A percentile compares a stretch with the other conserved stretches of the same genome.
phyloP scores from a whole-genome alignment of 2,329 filamentous ascomycete genomes.

The Colletotrichum cereale region DNA sequence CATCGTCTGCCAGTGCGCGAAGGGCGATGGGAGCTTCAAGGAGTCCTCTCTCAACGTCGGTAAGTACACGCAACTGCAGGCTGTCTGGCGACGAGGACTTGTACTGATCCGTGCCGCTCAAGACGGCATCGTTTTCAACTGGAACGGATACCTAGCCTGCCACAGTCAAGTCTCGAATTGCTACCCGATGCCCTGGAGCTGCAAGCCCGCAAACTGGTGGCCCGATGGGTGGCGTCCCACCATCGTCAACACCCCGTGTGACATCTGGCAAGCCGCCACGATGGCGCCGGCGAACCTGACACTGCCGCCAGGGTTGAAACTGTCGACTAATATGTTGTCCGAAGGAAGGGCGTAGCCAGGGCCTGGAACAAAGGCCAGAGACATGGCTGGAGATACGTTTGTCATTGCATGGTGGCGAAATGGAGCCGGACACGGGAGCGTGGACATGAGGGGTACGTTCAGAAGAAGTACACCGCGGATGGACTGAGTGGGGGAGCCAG shows the following conservation, averaged over 20 bases:
- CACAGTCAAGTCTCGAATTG: constrained; percentile 23
- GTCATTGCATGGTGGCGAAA: constrained; percentile 5
- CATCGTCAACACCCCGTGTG: constrained; percentile 15
- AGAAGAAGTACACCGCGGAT: neutral
- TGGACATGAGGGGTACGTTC: neutral
- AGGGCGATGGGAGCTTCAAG: constrained; percentile 6
- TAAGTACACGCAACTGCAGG: neutral
- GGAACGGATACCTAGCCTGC: constrained; percentile 35
- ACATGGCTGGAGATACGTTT: neutral
- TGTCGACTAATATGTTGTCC: neutral
- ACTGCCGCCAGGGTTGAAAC: neutral
- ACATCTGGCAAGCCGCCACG: constrained; percentile 19
- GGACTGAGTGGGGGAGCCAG: neutral
- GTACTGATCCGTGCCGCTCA: neutral
- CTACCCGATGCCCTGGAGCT: constrained; percentile 18
- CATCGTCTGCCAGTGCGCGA: constrained; percentile 28
- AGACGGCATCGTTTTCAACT: constrained; percentile 29
- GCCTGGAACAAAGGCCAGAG: neutral
- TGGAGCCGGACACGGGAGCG: neutral
- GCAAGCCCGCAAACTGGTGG: constrained; percentile 28
- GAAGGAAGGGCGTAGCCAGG: neutral
- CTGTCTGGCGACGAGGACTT: neutral
- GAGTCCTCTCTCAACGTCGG: constrained; percentile 25
- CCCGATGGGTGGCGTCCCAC: constrained; percentile 18
- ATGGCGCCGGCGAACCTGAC: neutral